Evolutionary conservation across 2,329 filamentous ascomycete genomes (phyloP), one percentile per base, ranked within the genome.

Genomic region (Ophiostoma australiae): DNA sequence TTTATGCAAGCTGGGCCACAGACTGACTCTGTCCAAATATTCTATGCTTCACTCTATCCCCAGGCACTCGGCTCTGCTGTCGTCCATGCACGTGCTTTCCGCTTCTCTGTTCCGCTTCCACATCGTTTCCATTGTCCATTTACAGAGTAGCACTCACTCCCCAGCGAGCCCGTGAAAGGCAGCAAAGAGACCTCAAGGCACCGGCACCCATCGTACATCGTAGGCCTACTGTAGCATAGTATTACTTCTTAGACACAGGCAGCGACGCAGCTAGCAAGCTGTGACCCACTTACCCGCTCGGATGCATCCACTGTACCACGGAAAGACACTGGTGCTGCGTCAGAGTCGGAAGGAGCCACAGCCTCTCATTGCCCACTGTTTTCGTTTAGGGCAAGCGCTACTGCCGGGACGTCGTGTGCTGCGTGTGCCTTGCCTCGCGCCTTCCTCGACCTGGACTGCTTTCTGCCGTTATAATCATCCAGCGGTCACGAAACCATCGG

Each of bases 391-490:
- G 63, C 68, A 71, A 48, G 68, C 70, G 70, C 70, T 71, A 69
- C 70, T 71, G 70, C 67, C 70, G 67, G 58, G 61, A 65, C 61
- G 31, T 65, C 61, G 61, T 65, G 37, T 39, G 23, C 67, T 61
- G 70, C 31, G 44, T 69, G 17, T 71, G 58, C 67, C 67, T 63
- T 71, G 58, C 67, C 67, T 63, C 44, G 44, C 69, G 70, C 70
- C 61, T 71, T 65, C 31, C 67, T 48, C 20, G 20, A 48, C 35
- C 55, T 33, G 17, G 37, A 31, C 61, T 65, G 61, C 63, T 66
- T 66, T 66, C 63, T 66, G 63, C 63, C 63, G 63, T 66, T 17
- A 66, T 10, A 66, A 66, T 66, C 63, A 65, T 10, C 23, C 17
- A 65, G 61, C 61, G 63, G 63, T 66, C 63, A 66, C 63, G 63